A percentile compares a stretch with the other conserved stretches of the same genome.
Evolutionary conservation across 2,329 filamentous ascomycete genomes (phyloP).

Genomic region (Plenodomus lindquistii): DNA sequence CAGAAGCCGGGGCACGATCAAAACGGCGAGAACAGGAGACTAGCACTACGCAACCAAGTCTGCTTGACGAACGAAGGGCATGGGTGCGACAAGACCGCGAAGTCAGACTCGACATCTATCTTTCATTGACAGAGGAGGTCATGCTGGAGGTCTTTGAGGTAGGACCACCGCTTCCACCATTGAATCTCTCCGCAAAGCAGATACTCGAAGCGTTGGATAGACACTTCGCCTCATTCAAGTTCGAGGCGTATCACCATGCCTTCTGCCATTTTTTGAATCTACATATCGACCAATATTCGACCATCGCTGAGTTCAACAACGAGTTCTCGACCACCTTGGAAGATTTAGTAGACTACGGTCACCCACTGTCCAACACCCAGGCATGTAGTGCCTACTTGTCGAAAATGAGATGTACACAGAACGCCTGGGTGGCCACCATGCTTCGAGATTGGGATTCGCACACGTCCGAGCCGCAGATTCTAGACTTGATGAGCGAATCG

Average conservation of each 20-base stretch:
- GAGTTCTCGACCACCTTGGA: constrained; percentile 39
- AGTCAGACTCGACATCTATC: constrained; percentile 43
- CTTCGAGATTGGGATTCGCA: constrained; percentile 37
- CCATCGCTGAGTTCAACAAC: constrained; percentile 39
- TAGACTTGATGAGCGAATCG: constrained; percentile 35
- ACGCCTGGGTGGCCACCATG: constrained; percentile 41
- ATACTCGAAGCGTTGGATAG: constrained; percentile 38
- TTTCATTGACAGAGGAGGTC: constrained; percentile 42
- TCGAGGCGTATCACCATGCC: constrained; percentile 42
- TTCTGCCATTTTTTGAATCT: constrained; percentile 45
- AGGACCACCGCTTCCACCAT: constrained; percentile 39
- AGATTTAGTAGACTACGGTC: constrained; percentile 40
- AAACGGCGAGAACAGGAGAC: constrained; percentile 19
- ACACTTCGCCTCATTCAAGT: constrained; percentile 33
- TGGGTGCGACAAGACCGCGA: constrained; percentile 44
- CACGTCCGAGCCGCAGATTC: constrained; percentile 21
- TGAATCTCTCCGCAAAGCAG: constrained; percentile 35
- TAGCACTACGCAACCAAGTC: constrained; percentile 30
- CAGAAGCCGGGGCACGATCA: constrained; percentile 17
- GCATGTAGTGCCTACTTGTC: constrained; percentile 45
- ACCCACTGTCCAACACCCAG: constrained; percentile 39
- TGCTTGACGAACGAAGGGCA: constrained; percentile 39
- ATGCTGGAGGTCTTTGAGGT: constrained; percentile 44
- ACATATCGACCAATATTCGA: constrained; percentile 39
- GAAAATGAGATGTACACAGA: constrained; percentile 43